Evolutionary conservation across 345 rosid species (phyloP), one percentile per base, ranked within the genome.

Genomic region (Eucalyptus caleyi): DNA sequence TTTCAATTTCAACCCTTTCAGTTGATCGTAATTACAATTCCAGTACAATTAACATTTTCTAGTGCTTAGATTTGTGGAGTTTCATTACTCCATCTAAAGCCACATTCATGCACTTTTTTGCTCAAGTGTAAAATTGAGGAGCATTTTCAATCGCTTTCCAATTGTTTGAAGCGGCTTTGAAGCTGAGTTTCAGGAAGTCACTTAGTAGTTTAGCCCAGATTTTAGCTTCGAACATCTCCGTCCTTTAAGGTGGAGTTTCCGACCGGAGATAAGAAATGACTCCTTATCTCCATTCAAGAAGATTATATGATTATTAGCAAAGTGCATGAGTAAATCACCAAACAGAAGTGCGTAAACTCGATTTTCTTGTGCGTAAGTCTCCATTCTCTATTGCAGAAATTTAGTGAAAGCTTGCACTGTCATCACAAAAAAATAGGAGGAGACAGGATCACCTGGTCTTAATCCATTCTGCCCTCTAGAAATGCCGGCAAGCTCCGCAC

Each of bases 401-500:
- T 10, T 26, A 59, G n/a, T 59, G 65, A 59, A 59, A 59, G 5
- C 65, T 59, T 26, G 30, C 4, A 11, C 3, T 59, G 2, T 59
- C 65, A 24, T 59, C 65, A 59, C 69, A 67, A 32, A 67, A 34
- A n/a, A 30, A 7, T 32, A 67, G 42, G 23, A 67, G 42, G 23
- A 32, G 80, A 16, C 9, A 3, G 0, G 12, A 67, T 32, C 80
- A 16, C 42, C 6, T 32, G 11, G 42, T 67, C 80, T 67, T 32
- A 67, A 67, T 67, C 42, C 42, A 67, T 16, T 16, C 23, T 32
- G 80, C 23, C 42, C 80, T 1, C 42, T 32, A 32, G 18, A 8
- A 32, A 16, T 8, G 42, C 1, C 7, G 1, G 18, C 23, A 67
- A 0, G 72, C 19, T 62, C 69, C 34, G 3, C 72, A 0, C 18